phyloP scores from a whole-genome alignment of 2,329 filamentous ascomycete genomes.

The Botrytis squamosa region DNA sequence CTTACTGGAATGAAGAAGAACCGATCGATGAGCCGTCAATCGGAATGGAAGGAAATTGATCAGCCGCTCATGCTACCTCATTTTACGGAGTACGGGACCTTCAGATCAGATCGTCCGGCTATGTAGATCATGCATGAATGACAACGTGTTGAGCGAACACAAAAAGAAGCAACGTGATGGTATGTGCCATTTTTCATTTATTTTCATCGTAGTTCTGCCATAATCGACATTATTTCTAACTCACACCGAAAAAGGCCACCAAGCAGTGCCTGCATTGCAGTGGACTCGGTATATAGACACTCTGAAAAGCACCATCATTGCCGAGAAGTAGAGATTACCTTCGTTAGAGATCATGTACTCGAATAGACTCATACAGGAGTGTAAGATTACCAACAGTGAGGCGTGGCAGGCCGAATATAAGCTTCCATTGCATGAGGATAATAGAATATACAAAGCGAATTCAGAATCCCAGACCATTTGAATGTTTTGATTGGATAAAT shows the following conservation, averaged over 20 bases:
- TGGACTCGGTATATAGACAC: neutral
- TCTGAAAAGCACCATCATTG: neutral
- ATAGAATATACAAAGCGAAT: too few relatives aligned
- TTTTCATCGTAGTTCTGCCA: neutral
- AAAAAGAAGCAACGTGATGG: neutral
- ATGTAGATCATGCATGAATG: neutral
- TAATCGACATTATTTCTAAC: neutral
- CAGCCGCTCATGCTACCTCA: neutral
- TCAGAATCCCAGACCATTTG: too few relatives aligned
- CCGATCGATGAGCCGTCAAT: neutral
- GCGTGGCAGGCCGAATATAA: too few relatives aligned
- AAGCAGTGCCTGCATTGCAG: neutral
- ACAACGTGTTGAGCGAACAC: neutral
- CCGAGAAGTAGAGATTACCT: neutral
- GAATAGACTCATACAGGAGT: too few relatives aligned
- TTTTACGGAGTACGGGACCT: neutral
- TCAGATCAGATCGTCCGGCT: too few relatives aligned
- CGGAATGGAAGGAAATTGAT: neutral
- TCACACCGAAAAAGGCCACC: neutral
- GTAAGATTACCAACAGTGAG: too few relatives aligned
- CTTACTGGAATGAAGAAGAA: neutral
- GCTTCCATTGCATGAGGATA: too few relatives aligned
- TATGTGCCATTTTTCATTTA: neutral
- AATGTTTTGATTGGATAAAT: too few relatives aligned
- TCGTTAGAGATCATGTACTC: neutral